Evolutionary conservation across 2,329 filamentous ascomycete species (phyloP).

Genomic region (Teratosphaeria viscida): DNA sequence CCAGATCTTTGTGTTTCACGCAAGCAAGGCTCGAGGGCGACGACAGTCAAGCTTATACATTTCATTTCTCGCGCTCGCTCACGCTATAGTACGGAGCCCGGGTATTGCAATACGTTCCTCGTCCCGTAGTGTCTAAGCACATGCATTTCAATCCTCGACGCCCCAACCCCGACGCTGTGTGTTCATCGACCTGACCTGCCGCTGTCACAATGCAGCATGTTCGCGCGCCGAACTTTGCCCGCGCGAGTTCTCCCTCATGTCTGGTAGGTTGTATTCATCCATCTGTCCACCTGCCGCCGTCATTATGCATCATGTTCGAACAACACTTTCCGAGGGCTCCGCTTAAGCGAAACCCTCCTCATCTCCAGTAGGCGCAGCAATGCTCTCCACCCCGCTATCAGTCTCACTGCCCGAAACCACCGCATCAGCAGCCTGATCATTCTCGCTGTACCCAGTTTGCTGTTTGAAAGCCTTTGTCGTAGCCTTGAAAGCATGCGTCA

Average conservation of each 20-base stretch:
- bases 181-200: not conserved
- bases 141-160: not conserved
- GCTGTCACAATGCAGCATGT: not conserved
- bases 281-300: not conserved
- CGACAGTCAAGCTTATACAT: not conserved
- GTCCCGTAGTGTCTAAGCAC: not conserved
- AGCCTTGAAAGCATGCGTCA: conserved; percentile 9
- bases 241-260: too few species aligned
- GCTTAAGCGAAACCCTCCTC: conserved; percentile 7
- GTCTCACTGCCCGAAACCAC: conserved; percentile 3
- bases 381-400: conserved; percentile 9
- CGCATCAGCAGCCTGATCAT: not conserved
- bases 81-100: not conserved
- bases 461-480: conserved; percentile 5
- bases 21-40: not conserved
- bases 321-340: not conserved
- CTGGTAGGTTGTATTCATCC: not conserved
- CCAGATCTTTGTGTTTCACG: not conserved
- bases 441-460: conserved; percentile 2
- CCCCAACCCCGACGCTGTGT: not conserved
- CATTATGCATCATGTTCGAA: not conserved
- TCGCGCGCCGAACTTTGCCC: too few species aligned
- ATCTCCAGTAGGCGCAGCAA: conserved; percentile 7
- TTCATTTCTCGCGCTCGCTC: not conserved
- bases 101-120: not conserved